Evolutionary conservation across 306 rosid genomes (phyloP).

Genomic region (Benincasa hispida): DNA sequence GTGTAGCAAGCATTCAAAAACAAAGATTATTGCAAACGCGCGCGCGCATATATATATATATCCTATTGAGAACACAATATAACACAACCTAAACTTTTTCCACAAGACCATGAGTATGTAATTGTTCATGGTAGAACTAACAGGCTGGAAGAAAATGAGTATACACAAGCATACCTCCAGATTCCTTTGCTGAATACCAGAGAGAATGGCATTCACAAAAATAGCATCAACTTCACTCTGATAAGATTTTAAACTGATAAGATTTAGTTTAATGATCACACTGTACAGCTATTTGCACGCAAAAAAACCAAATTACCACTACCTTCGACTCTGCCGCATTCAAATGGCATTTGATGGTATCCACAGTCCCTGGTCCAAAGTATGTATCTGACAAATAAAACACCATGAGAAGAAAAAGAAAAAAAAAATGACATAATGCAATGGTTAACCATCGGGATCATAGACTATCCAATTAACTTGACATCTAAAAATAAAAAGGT

Average conservation of each 20-base stretch:
- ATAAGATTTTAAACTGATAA: not conserved
- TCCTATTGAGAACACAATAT: not conserved
- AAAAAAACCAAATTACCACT: constrained; percentile 9
- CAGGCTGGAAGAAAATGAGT: not conserved
- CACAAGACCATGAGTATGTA: not conserved
- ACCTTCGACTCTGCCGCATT: constrained; percentile 51
- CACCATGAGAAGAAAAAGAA: not conserved
- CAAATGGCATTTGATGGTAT: constrained; percentile 48
- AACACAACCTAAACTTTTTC: not conserved
- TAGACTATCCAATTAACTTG: not conserved
- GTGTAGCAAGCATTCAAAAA: not conserved
- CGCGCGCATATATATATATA: not conserved
- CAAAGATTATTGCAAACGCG: not conserved
- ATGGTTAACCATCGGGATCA: not conserved
- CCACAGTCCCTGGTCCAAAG: constrained; percentile 80
- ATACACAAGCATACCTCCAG: constrained; percentile 50
- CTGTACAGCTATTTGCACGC: not conserved
- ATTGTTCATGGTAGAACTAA: not conserved
- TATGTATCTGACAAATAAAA: constrained; percentile 38
- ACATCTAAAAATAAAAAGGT: not conserved
- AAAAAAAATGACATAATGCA: not conserved
- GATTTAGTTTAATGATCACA: not conserved
- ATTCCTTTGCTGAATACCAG: constrained; percentile 83
- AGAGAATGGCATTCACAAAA: constrained; percentile 61
- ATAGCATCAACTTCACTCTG: constrained; percentile 81